Evolutionary conservation across 176 grass and related monocot species (phyloP), one percentile per base, ranked within the genome.

Genomic region (Cymbopogon citratus): DNA sequence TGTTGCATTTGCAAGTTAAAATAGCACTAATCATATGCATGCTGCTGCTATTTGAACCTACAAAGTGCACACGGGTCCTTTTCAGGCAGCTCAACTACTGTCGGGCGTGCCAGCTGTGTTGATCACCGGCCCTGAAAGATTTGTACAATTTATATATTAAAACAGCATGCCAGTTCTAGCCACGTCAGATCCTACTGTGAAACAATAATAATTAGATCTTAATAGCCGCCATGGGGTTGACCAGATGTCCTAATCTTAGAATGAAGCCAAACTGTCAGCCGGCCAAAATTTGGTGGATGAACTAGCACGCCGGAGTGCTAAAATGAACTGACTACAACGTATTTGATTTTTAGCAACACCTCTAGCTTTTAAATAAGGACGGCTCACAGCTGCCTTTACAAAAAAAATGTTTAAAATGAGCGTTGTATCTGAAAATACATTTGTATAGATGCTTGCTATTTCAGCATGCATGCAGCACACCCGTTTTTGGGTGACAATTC

Each of bases 101-200:
- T 84, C 76, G 62, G 48, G 81, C 29, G 39, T 84, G 87, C 69
- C 9, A 24, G 76, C 64, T 87, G 75, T 75, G 71, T 24, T 33
- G 59, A 38, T 48, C n/a, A n/a, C 6, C 15, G n/a, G n/a, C 12
- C 38, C 8, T 33, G 31, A 25, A 40, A 78, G 77, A 77, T 10
- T 46, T 46, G 43, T 45, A 14, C 43, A 46, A 46, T 4, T 46
- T 48, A 48, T 33, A 33, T 33, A 33, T 3, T 14, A 76, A 61
- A 49, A 39, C 21, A 65, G 10, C 14, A 25, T 15, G 75, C 51
- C 80, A 10, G 74, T 33, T 62, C 2, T 8, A n/a, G 27, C 46
- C 60, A 79, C 68, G 45, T 84, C 81, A 74, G 75, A 34, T 38
- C 68, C 12, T 28, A 67, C 68, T 23, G 3, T 24, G 7, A 74